Evolutionary conservation across 352 stramenopile species (phyloP), one percentile per base, ranked within the genome.

Genomic region (Phytopythium sindhum): DNA sequence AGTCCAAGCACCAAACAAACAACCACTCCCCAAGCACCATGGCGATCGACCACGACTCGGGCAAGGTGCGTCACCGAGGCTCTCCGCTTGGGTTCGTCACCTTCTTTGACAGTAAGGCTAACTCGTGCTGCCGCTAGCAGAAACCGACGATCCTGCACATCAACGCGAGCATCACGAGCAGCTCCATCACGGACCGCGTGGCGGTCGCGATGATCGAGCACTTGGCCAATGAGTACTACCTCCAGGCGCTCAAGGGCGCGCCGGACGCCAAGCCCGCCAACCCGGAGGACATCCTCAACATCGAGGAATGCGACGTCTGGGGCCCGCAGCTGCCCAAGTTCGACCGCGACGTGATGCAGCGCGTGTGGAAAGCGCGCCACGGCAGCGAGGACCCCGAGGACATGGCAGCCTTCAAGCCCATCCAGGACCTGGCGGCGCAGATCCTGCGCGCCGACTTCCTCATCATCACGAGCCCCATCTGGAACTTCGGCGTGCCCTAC

Each of bases 101-200:
- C 42, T 48, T 57, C 50, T 57, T 14, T 26, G 7, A 19, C 29
- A 1, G n/a, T n/a, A n/a, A n/a, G n/a, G n/a, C 28, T 57, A 57
- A 39, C 50, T n/a, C 19, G 17, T 42, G 10, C 1, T 12, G 33
- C 12, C 23, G 4, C 47, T 5, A 60, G 11, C 66, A 87, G 70
- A 88, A 91, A 65, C 81, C 88, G 52, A 91, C 76, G n/a, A 73
- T 92, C 23, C 63, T 92, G 55, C 84, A 92, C 70, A 86, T 90
- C 72, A 90, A 92, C 56, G 75, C 78, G 2, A 92, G 81, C 69
- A 84, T 92, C 72, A 86, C 84, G 60, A 75, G 75, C 33, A 80
- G 86, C 62, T 92, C 84, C 42, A 75, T 90, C 41, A 90, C 84
- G 19, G 78, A 84, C 15, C 78, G 78, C 23, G 81, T 92, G 60